Evolutionary conservation across 2,329 filamentous ascomycete genomes (phyloP).

Genomic region (Cordyceps militaris): DNA sequence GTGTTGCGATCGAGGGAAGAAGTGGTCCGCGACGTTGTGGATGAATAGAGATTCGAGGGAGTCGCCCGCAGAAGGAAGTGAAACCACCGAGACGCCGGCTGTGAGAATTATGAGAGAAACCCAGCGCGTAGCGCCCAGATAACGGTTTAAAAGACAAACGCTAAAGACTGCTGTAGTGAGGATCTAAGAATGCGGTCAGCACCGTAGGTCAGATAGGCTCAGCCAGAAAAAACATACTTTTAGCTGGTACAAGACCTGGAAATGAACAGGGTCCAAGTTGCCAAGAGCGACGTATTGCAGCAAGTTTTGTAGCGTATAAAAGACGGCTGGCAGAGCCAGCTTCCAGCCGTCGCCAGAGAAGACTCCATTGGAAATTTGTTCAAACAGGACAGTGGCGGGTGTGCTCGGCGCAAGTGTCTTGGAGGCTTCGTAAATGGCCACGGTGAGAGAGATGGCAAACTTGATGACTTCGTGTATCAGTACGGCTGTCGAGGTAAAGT

Average conservation of each 20-base stretch:
- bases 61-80: constrained; percentile 58
- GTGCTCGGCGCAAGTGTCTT: constrained; percentile 69
- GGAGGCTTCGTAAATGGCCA: constrained; percentile 83
- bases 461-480: constrained; percentile 92
- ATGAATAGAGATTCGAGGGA: constrained; percentile 52
- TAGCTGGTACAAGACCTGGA: constrained; percentile 88
- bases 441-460: constrained; percentile 74
- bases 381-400: constrained; percentile 71
- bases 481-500: constrained; percentile 89
- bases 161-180: constrained; percentile 85
- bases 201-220: not conserved
- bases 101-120: constrained; percentile 71
- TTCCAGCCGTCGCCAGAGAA: constrained; percentile 94
- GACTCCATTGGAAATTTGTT: constrained; percentile 70
- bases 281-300: constrained; percentile 87
- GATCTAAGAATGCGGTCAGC: constrained; percentile 45
- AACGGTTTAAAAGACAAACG: constrained; percentile 65
- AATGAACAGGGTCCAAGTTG: constrained; percentile 86
- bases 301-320: constrained; percentile 92
- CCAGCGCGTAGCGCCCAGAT: constrained; percentile 70
- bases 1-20: constrained; percentile 73
- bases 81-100: constrained; percentile 76
- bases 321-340: constrained; percentile 74
- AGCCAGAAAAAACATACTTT: constrained; percentile 46
- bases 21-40: constrained; percentile 56